Evolutionary conservation across 202 grass and related monocot genomes (phyloP), one percentile per base, ranked within the genome.

Genomic region (Carex sylvatica): DNA sequence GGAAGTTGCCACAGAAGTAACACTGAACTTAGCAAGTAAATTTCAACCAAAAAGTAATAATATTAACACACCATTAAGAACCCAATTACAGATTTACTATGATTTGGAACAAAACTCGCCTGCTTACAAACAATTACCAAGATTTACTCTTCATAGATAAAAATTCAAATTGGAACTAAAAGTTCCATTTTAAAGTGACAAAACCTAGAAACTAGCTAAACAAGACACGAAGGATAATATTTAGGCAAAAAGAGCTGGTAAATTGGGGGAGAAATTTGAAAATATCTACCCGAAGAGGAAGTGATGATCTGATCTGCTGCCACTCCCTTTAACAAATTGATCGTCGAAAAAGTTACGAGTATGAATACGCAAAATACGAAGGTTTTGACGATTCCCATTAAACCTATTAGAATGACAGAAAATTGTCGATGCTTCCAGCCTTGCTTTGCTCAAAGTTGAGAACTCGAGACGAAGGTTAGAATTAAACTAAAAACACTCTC

Each of bases 271-370:
- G 40, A 49, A 30, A 82, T 19, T 9, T 11, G n/a, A 66, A 82
- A 68, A 68, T 18, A 53, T 42, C n/a, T 51, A 82, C 80, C 80
- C 38, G 80, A 82, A 82, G 80, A 68, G 22, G 80, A 82, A 31
- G 80, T 82, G 40, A 82, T 82, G 61, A 82, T 51, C 80, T 66
- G 80, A 53, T 66, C 61, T 53, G 80, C 80, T 31, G 46, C 59
- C 24, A 82, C 61, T 66, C 80, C 59, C 40, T 55, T 33, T 1
- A 49, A 28, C 40, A 33, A 51, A 33, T 28, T n/a, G 38, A 20
- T 55, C 23, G 23, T 53, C 15, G 23, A 69, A 38, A 9, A 82
- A 31, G 9, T 54, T 75, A 54, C 13, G 16, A 47, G 5, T 10
- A 52, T 28, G 14, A 82, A 19, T 33, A 20, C 42, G 44, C 55